phyloP scores from a whole-genome alignment of 352 stramenopile species.

The Globisporangium parvum region DNA sequence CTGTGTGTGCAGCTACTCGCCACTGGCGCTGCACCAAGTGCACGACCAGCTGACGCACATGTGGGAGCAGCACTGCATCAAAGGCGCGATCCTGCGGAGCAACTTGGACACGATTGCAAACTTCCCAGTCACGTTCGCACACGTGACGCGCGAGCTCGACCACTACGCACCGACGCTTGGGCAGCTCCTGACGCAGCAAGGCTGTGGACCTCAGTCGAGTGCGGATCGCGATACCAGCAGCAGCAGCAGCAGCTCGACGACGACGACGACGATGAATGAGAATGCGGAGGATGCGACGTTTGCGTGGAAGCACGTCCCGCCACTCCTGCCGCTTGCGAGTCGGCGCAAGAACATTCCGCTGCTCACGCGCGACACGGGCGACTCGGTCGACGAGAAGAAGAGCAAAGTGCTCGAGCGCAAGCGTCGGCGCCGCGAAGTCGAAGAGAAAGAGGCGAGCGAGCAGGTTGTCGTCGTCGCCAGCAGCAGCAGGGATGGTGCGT shows the following conservation, averaged over 20 bases:
- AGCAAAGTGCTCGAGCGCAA: constrained; percentile 67
- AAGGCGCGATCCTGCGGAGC: constrained; percentile 67
- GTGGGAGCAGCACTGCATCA: constrained; percentile 81
- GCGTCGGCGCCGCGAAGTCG: constrained; percentile 36
- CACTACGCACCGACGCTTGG: constrained; percentile 71
- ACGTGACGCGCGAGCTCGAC: constrained; percentile 60
- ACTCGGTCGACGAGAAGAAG: constrained; percentile 81
- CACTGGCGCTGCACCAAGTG: constrained; percentile 68
- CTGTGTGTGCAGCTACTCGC: constrained; percentile 36
- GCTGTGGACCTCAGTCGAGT: constrained; percentile 5
- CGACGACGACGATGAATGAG: constrained; percentile 10
- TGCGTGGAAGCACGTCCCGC: constrained; percentile 52
- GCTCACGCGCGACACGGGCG: constrained; percentile 55
- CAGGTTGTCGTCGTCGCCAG: neutral
- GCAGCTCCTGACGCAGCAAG: constrained; percentile 63
- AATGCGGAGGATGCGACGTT: constrained; percentile 6
- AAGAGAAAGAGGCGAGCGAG: constrained; percentile 9
- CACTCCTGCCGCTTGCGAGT: constrained; percentile 46
- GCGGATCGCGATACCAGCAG: too few relatives aligned
- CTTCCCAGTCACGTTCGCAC: constrained; percentile 32
- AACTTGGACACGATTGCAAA: constrained; percentile 55
- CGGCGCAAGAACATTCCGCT: constrained; percentile 59
- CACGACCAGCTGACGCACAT: constrained; percentile 70
- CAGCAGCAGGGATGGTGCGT: neutral
- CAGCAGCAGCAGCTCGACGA: neutral